Evolutionary conservation across 192 early-diverging fungal species (phyloP).

Genomic region (Gigaspora rosea): DNA sequence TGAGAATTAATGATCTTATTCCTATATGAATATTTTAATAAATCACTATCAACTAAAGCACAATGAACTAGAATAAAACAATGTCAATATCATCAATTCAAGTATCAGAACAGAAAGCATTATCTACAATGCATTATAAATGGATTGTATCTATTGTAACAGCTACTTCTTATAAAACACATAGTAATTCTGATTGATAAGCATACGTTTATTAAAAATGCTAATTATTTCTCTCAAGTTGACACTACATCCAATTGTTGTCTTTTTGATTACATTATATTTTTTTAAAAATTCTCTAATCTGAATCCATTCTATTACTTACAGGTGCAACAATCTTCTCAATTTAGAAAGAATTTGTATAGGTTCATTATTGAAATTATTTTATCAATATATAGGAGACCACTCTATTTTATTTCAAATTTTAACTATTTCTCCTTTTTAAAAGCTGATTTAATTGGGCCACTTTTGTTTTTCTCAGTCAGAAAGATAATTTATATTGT

Average conservation of each 20-base stretch:
- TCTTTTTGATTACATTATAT: slow-evolving; percentile 17
- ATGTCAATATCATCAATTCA: slow-evolving; percentile 11
- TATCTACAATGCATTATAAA: slow-evolving; percentile 24
- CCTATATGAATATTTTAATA: background rate
- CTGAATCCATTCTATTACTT: background rate
- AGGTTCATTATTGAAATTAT: background rate
- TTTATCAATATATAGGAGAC: slow-evolving; percentile 11
- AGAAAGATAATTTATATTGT: slow-evolving; percentile 4
- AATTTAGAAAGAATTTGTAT: background rate
- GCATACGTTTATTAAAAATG: background rate
- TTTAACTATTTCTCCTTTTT: background rate
- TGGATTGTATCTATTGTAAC: slow-evolving; percentile 3
- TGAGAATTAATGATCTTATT: background rate
- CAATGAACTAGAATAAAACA: slow-evolving; percentile 11
- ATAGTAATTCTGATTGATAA: slow-evolving; percentile 12
- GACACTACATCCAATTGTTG: slow-evolving; percentile 10
- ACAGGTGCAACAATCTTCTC: background rate
- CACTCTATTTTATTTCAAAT: background rate
- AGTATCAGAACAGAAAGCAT: background rate
- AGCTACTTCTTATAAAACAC: slow-evolving; percentile 1
- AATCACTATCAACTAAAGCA: background rate
- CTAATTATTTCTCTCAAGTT: background rate
- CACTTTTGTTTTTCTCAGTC: background rate
- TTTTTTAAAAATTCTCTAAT: slow-evolving; percentile 7
- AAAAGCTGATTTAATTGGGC: slow-evolving; percentile 5